phyloP scores from a whole-genome alignment of 108 stramenopile species.

The Nannochloropsis salina region DNA sequence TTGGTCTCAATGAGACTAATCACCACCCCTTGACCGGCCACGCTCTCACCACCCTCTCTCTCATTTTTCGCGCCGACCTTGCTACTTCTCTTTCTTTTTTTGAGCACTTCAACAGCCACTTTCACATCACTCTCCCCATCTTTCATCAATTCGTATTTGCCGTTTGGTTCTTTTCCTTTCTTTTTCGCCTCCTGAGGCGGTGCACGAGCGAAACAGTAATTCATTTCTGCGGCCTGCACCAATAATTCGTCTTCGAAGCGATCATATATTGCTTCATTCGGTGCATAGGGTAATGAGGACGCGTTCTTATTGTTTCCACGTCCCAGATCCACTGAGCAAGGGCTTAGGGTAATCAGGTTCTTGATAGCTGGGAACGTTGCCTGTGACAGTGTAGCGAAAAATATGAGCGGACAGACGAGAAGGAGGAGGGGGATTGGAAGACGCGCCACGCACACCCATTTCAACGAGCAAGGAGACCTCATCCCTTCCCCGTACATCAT shows the following conservation, averaged over 20 bases:
- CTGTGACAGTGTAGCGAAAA: neutral
- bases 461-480: no score
- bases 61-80: neutral
- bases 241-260: neutral
- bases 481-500: neutral
- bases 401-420: neutral
- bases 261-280: constrained; percentile 11
- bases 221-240: neutral
- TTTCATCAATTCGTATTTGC: neutral
- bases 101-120: neutral
- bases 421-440: neutral
- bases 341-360: neutral
- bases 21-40: neutral
- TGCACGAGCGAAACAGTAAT: neutral
- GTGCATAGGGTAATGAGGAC: neutral
- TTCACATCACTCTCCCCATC: neutral
- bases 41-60: neutral
- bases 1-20: constrained; percentile 3
- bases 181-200: neutral
- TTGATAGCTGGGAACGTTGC: neutral
- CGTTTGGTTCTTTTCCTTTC: neutral
- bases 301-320: neutral
- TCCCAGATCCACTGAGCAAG: neutral
- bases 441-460: neutral
- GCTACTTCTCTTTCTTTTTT: neutral